phyloP scores from a whole-genome alignment of 331 rosid species.

The Acacia pycnantha region DNA sequence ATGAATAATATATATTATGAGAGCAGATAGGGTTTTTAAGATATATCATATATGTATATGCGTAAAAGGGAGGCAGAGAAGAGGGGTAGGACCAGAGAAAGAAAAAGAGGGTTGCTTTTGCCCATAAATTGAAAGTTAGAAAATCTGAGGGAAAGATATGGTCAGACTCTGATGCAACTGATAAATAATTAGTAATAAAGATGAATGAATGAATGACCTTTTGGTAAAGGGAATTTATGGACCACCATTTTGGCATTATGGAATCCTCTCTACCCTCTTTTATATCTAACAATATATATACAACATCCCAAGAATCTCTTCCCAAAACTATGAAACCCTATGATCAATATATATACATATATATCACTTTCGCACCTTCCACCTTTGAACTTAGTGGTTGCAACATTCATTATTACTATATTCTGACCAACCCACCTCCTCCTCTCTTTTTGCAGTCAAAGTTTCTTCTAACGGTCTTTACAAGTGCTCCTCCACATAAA shows the following conservation, averaged over 20 bases:
- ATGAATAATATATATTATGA: background rate
- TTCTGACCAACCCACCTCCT: slow-evolving; percentile 17
- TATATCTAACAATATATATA: too few species aligned
- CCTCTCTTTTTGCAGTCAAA: background rate
- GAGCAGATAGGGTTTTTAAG: background rate
- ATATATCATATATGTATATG: background rate
- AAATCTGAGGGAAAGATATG: slow-evolving; percentile 47
- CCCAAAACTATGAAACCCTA: slow-evolving; percentile 41
- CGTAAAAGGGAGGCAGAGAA: background rate
- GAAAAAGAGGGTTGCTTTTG: slow-evolving; percentile 6
- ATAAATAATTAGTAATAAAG: background rate
- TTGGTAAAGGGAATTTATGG: slow-evolving; percentile 60
- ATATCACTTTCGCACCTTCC: slow-evolving; percentile 44
- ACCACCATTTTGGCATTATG: slow-evolving; percentile 65
- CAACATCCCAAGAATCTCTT: slow-evolving; percentile 35
- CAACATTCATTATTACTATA: slow-evolving; percentile 24
- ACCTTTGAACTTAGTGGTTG: slow-evolving; percentile 8
- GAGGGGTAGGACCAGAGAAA: background rate
- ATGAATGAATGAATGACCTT: slow-evolving; percentile 27
- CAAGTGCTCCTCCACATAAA: background rate
- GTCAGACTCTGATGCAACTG: background rate
- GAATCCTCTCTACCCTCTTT: slow-evolving; percentile 24
- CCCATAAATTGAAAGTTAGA: slow-evolving; percentile 30
- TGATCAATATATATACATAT: background rate
- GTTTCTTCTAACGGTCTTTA: background rate